Base-by-base conservation (phyloP, 768 basidiomycete species). In the Porpolomopsis calyptriformis region DNA sequence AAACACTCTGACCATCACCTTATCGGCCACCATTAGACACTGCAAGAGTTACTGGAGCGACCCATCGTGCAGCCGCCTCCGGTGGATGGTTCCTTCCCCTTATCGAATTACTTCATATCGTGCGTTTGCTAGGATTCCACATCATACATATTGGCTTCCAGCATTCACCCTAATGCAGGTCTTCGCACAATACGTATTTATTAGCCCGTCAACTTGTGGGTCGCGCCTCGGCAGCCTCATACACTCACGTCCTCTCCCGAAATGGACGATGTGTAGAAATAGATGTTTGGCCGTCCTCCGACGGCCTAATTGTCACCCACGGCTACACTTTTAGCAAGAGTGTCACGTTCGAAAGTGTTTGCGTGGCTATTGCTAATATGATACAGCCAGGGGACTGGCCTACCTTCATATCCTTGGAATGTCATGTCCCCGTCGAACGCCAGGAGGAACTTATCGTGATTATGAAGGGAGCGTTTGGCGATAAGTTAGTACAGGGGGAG, bases 111-210 rank as follows among this genome's bases (percentile, higher is more conserved):
- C 53, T 78, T 73, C 49, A 66, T 80, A 44, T 80, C 78, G 69
- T 70, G 51, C 47, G 69, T 57, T n/a, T 18, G 14, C 20, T 43
- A 2, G 36, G 26, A 18, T 6, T 47, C 42, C 24, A 24, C 52
- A 57, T 36, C 27, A 52, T 20, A 46, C 26, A 44, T 24, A 12
- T 22, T 24, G 19, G n/a, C n/a, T n/a, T n/a, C n/a, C n/a, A 22
- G 24, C n/a, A 34, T 40, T 26, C 29, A 22, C 39, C 38, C 40
- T 14, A 11, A 10, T 44, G 12, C 56, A 77, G 78, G 4, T 76
- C 78, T 1, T 80, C 78, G 0, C 80, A 82, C 52, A 82, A 82
- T 54, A 81, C 80, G 1, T 82, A 82, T 52, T 68, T 82, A 0
- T 60, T 80, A 2, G 67, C 74, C 1, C 66, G 74, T 34, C 80